These are phyloP conservation scores for Ilex asprella DNA, from an alignment of 257 asterid genomes.

Conservation along the genomic window DNA sequence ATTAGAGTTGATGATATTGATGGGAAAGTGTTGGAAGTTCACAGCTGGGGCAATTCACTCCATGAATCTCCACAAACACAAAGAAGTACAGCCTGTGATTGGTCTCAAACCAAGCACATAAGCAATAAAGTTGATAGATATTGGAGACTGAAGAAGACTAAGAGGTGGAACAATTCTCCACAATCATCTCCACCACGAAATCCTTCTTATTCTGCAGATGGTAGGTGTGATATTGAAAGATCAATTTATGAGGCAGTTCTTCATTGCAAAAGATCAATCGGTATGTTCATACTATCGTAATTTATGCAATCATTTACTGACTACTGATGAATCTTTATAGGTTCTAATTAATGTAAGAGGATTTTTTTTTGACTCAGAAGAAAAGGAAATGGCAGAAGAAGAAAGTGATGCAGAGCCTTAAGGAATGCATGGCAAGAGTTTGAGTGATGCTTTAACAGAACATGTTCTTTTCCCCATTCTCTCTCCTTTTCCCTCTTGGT, in stretches of 20 bases:
- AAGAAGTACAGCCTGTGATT: constrained; percentile 18
- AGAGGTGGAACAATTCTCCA: constrained; percentile 35
- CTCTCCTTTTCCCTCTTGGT: neutral
- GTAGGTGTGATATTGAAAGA: constrained; percentile 41
- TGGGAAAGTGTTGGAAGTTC: constrained; percentile 36
- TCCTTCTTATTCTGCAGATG: constrained; percentile 18
- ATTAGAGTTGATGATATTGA: constrained; percentile 41
- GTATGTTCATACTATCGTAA: constrained; percentile 13
- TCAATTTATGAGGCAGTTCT: constrained; percentile 57
- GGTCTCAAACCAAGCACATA: constrained; percentile 9
- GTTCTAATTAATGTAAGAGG: too few relatives aligned
- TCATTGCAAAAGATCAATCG: constrained; percentile 60
- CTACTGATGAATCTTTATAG: too few relatives aligned
- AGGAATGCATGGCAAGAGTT: too few relatives aligned
- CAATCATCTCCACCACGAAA: constrained; percentile 27
- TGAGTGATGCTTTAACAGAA: neutral
- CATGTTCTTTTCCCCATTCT: neutral
- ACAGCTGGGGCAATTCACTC: constrained; percentile 27
- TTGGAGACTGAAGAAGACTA: constrained; percentile 17
- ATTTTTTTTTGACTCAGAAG: too few relatives aligned
- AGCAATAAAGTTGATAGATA: constrained; percentile 6
- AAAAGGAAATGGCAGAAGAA: too few relatives aligned
- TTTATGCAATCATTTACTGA: too few relatives aligned
- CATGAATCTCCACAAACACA: constrained; percentile 27
- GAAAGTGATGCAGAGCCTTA: too few relatives aligned